Percentiles rank a stretch among this genome's conserved stretches.
phyloP scores from a whole-genome alignment of 441 rosid genomes.

The Mallotus repandus region DNA sequence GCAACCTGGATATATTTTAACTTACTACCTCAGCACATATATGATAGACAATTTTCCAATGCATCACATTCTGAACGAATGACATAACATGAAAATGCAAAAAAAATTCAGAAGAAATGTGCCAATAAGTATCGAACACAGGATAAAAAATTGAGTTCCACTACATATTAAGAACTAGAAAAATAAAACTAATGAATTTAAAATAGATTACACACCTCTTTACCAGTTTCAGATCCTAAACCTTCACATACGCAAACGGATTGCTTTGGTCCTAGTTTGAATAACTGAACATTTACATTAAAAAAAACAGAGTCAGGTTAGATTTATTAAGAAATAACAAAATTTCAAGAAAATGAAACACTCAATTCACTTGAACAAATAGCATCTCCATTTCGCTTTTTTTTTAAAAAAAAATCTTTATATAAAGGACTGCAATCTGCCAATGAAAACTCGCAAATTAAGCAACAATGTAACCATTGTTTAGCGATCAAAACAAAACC shows the following conservation, averaged over 20 bases:
- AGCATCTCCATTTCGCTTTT: too few relatives aligned
- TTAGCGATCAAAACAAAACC: background rate
- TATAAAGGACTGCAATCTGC: too few relatives aligned
- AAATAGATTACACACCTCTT: conserved; percentile 47
- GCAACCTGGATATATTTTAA: background rate
- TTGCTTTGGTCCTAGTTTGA: conserved; percentile 63
- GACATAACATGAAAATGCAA: background rate
- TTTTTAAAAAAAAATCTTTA: too few relatives aligned
- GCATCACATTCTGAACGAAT: background rate
- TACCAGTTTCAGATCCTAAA: conserved; percentile 33
- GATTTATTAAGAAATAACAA: background rate
- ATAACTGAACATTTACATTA: conserved; percentile 46
- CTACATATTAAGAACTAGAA: background rate
- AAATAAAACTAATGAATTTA: background rate
- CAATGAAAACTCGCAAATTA: background rate
- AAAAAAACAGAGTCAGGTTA: background rate
- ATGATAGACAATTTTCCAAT: background rate
- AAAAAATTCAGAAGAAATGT: background rate
- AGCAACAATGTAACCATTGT: background rate
- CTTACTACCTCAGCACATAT: background rate
- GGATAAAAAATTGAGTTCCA: background rate
- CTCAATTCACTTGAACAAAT: too few relatives aligned
- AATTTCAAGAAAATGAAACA: background rate
- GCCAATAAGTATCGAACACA: too few relatives aligned
- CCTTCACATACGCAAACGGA: conserved; percentile 58